These are phyloP conservation scores for Pleurostoma richardsiae DNA, from an alignment of 2,329 filamentous ascomycete genomes.

Conservation along the genomic window DNA sequence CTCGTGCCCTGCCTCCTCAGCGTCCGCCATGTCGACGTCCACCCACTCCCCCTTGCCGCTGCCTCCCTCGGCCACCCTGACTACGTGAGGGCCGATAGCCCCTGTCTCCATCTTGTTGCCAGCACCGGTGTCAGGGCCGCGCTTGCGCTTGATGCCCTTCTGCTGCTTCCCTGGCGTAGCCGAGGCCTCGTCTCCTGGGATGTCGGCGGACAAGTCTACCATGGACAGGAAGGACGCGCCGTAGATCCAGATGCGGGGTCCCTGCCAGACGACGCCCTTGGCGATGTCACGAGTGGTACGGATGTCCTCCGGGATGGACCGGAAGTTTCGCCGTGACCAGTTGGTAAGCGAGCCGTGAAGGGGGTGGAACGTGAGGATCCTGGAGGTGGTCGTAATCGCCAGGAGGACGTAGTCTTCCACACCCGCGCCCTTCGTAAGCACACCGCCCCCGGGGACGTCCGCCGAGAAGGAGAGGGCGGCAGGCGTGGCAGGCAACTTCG, in stretches of 20 bases:
- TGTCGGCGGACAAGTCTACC: conserved; percentile 76
- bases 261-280: conserved; percentile 82
- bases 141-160: conserved; percentile 49
- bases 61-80: conserved; percentile 29
- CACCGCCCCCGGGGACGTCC: conserved; percentile 28
- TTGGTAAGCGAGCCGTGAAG: conserved; percentile 71
- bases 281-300: conserved; percentile 70
- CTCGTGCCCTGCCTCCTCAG: conserved; percentile 17
- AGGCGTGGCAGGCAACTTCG: conserved; percentile 60
- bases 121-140: conserved; percentile 44
- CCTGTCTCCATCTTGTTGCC: conserved; percentile 46
- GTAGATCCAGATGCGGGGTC: conserved; percentile 77
- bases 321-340: conserved; percentile 82
- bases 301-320: conserved; percentile 71
- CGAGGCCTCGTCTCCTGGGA: conserved; percentile 35
- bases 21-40: conserved; percentile 25
- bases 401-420: conserved; percentile 7
- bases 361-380: conserved; percentile 76
- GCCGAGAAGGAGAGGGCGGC: conserved; percentile 65
- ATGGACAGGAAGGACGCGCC: conserved; percentile 85
- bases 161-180: conserved; percentile 20
- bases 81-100: conserved; percentile 35
- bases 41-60: conserved; percentile 31
- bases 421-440: background rate
- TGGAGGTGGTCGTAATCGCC: conserved; percentile 51